Evolutionary conservation across 495 filamentous ascomycete species (phyloP).

Genomic region (Penicillium simplicissimum): DNA sequence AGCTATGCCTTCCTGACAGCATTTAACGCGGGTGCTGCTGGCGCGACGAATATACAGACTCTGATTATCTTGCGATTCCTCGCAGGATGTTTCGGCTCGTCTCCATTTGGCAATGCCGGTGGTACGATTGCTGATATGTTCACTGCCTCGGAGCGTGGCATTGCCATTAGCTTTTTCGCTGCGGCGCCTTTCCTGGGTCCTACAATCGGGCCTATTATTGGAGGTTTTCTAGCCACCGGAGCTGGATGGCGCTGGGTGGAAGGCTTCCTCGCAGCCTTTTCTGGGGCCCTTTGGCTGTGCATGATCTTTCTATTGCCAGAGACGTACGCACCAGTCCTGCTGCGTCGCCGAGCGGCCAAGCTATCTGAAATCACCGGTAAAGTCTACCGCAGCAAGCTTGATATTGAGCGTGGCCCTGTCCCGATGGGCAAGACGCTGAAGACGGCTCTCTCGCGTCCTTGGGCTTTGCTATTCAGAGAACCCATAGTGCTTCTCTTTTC

Average conservation of each 20-base stretch:
- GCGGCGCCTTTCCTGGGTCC: slow-evolving; percentile 60
- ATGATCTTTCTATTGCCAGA: slow-evolving; percentile 52
- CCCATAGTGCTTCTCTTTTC: slow-evolving; percentile 61
- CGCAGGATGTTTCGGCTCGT: slow-evolving; percentile 71
- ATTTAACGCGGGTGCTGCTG: slow-evolving; percentile 65
- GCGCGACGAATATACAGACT: slow-evolving; percentile 58
- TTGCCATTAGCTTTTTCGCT: slow-evolving; percentile 60
- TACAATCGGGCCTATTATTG: slow-evolving; percentile 47
- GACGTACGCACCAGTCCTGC: slow-evolving; percentile 56
- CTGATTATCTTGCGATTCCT: slow-evolving; percentile 71
- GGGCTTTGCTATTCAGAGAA: slow-evolving; percentile 42
- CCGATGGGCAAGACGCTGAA: slow-evolving; percentile 32
- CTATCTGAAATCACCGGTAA: slow-evolving; percentile 52
- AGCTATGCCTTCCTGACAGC: slow-evolving; percentile 61
- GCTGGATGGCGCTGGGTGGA: slow-evolving; percentile 66
- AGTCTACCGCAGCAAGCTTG: slow-evolving; percentile 47
- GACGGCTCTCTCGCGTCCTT: slow-evolving; percentile 42
- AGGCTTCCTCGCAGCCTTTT: slow-evolving; percentile 49
- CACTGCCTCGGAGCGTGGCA: slow-evolving; percentile 55
- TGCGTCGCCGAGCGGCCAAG: slow-evolving; percentile 49
- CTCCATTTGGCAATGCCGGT: slow-evolving; percentile 67
- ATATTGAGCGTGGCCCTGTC: slow-evolving; percentile 34
- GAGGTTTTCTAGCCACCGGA: slow-evolving; percentile 55
- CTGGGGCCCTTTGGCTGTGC: slow-evolving; percentile 50
- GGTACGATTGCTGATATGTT: slow-evolving; percentile 74